Conservation (phyloP, 768 basidiomycete genomes). For the Mrakia blollopis region DNA sequence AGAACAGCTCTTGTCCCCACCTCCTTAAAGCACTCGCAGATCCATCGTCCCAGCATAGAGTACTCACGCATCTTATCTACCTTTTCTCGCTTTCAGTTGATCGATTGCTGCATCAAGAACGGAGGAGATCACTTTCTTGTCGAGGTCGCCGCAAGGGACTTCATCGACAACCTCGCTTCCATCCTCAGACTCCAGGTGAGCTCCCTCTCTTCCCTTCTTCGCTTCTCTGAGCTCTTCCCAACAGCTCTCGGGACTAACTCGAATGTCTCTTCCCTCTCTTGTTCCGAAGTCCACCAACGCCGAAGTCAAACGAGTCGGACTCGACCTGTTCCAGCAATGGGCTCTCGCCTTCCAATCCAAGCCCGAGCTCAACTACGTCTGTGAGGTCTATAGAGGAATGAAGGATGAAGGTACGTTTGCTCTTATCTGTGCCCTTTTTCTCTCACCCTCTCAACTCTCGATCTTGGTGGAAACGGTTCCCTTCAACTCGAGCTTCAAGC, state of each 20-base stretch:
- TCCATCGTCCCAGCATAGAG: neutral
- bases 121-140: slow-evolving; percentile 84
- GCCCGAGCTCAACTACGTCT: slow-evolving; percentile 63
- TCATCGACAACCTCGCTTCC: slow-evolving; percentile 87
- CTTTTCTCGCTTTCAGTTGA: slow-evolving; percentile 53
- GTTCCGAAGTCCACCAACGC: slow-evolving; percentile 56
- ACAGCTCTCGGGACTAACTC: neutral
- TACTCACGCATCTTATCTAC: neutral
- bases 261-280: neutral
- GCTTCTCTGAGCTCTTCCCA: neutral
- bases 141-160: slow-evolving; percentile 82
- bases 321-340: slow-evolving; percentile 88
- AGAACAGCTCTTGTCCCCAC: neutral
- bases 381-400: slow-evolving; percentile 70
- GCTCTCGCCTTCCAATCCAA: slow-evolving; percentile 82
- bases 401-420: slow-evolving; percentile 61
- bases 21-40: neutral
- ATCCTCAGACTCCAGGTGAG: slow-evolving; percentile 67
- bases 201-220: neutral
- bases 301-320: slow-evolving; percentile 73
- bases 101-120: slow-evolving; percentile 93
- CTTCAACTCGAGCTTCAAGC: neutral
- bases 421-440: too few species aligned
- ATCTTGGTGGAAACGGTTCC: neutral
- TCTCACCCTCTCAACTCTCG: neutral